Conservation (phyloP, 768 basidiomycete species). For the Lactifluus rugatus region DNA sequence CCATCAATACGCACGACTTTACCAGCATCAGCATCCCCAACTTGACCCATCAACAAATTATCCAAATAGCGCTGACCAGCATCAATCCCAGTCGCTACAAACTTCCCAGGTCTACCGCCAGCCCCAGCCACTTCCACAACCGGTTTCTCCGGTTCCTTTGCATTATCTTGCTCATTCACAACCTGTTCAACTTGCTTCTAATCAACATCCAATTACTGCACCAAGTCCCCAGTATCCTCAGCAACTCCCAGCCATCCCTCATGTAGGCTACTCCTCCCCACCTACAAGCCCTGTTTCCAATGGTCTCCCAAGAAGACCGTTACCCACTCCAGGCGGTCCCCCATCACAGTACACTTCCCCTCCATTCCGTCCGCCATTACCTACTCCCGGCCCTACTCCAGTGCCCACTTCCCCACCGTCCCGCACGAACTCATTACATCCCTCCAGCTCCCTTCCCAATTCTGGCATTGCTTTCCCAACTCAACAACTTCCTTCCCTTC, state of each 20-base stretch:
- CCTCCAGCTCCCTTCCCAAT: neutral
- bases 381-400: slow-evolving; percentile 19
- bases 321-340: slow-evolving; percentile 19
- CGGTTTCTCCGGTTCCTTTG: slow-evolving; percentile 3
- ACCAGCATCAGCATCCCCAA: slow-evolving; percentile 3
- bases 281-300: slow-evolving; percentile 16
- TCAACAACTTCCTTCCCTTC: neutral
- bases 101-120: no score
- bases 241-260: slow-evolving; percentile 4
- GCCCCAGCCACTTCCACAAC: neutral
- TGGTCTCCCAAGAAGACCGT: slow-evolving; percentile 15
- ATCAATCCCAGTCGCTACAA: neutral
- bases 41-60: neutral
- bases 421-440: neutral
- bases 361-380: slow-evolving; percentile 15
- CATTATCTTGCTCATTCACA: slow-evolving; percentile 4
- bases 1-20: slow-evolving; percentile 16
- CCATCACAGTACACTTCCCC: neutral
- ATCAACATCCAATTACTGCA: slow-evolving; percentile 10
- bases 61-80: neutral
- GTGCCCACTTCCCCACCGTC: slow-evolving; percentile 7
- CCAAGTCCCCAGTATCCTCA: slow-evolving; percentile 20
- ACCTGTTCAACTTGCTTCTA: neutral
- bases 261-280: slow-evolving; percentile 4
- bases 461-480: neutral